Evolutionary conservation across 805 yeast species (phyloP).

Genomic region (Saccharomycopsis malanga): DNA sequence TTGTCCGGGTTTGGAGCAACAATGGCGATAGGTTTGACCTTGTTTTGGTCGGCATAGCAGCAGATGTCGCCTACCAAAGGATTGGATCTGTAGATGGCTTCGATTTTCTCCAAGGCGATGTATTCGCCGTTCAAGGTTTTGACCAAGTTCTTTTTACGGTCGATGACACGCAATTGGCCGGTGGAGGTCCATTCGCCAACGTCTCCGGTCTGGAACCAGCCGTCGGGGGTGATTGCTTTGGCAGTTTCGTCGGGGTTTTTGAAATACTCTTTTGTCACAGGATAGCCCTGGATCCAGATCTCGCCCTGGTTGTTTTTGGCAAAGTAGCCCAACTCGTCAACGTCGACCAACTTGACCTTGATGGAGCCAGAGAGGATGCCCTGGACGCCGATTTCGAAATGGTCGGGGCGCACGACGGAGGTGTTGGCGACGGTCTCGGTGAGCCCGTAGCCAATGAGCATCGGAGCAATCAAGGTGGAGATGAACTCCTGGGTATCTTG

Average conservation of each 20-base stretch:
- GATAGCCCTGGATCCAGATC: conserved; percentile 67
- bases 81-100: conserved; percentile 83
- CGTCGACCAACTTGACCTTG: conserved; percentile 86
- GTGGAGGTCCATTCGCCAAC: conserved; percentile 85
- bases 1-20: conserved; percentile 72
- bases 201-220: conserved; percentile 97
- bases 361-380: conserved; percentile 81
- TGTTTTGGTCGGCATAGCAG: conserved; percentile 83
- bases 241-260: conserved; percentile 76
- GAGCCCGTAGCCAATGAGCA: conserved; percentile 92
- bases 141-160: conserved; percentile 91
- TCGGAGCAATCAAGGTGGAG: conserved; percentile 67
- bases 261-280: conserved; percentile 72
- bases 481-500: conserved; percentile 76
- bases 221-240: conserved; percentile 68
- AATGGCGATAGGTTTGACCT: conserved; percentile 89
- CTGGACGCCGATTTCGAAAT: conserved; percentile 65
- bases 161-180: conserved; percentile 80
- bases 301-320: conserved; percentile 94
- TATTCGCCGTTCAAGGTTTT: conserved; percentile 97
- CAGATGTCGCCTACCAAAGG: conserved; percentile 72
- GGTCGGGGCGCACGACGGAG: conserved; percentile 54
- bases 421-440: conserved; percentile 95
- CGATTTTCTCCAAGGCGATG: conserved; percentile 92
- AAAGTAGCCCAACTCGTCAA: conserved; percentile 81